phyloP scores from a whole-genome alignment of 768 basidiomycete species.

The Tubosaeta brunneosetosa region DNA sequence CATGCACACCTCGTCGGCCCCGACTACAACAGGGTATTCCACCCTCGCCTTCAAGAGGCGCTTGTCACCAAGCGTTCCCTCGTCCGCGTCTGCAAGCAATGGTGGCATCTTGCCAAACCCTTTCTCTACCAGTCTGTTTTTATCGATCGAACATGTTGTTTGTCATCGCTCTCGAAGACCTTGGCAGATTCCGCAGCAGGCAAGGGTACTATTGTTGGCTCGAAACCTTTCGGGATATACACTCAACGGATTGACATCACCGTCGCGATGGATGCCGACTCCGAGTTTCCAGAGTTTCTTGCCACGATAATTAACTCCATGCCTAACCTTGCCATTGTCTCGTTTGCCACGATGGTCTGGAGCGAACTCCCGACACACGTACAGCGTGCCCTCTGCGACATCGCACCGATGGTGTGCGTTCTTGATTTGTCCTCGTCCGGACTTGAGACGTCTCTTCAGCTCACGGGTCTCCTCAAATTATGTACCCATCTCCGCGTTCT shows the following conservation, averaged over 20 bases:
- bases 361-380: constrained; percentile 2
- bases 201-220: constrained; percentile 5
- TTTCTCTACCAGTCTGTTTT: no score
- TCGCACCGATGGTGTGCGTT: constrained; percentile 17
- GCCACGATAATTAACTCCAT: constrained; percentile 13
- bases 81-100: no score
- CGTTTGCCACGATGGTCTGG: constrained; percentile 4
- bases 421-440: constrained; percentile 13
- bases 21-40: no score
- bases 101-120: no score
- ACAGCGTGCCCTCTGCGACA: constrained; percentile 11
- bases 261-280: constrained; percentile 10
- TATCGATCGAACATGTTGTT: no score
- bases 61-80: no score
- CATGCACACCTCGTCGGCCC: no score
- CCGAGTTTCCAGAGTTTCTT: constrained; percentile 6
- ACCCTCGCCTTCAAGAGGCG: no score
- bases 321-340: constrained; percentile 18
- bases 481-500: constrained; percentile 17
- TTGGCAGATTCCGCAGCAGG: constrained; percentile 11
- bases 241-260: constrained; percentile 24
- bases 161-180: constrained; percentile 13
- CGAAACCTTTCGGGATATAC: constrained; percentile 17
- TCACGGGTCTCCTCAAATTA: constrained; percentile 5
- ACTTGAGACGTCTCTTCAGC: neutral